These are phyloP conservation scores for Ophiostoma ulmi DNA, from an alignment of 2,329 filamentous ascomycete species.

Conservation along the genomic window DNA sequence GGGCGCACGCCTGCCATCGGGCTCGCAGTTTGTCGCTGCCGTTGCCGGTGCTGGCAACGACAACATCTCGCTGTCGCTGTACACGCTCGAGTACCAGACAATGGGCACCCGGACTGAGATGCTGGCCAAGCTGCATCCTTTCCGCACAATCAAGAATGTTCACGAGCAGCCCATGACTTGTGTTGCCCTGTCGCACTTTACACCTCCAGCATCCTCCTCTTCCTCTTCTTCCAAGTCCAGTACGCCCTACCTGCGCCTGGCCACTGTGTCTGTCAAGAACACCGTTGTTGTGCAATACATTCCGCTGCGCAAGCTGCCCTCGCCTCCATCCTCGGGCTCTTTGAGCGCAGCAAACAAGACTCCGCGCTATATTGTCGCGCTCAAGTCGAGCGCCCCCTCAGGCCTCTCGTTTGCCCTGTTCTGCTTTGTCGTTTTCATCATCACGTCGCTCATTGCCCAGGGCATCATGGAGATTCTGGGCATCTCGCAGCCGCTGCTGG, in stretches of 20 bases:
- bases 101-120: constrained; percentile 47
- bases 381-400: constrained; percentile 50
- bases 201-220: constrained; percentile 35
- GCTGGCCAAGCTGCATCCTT: constrained; percentile 48
- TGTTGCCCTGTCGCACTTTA: constrained; percentile 55
- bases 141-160: constrained; percentile 48
- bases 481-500: constrained; percentile 51
- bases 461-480: constrained; percentile 61
- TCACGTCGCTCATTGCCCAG: constrained; percentile 59
- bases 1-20: constrained; percentile 44
- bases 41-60: constrained; percentile 69
- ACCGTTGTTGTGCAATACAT: constrained; percentile 75
- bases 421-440: constrained; percentile 52
- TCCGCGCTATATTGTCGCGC: constrained; percentile 65
- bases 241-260: constrained; percentile 66
- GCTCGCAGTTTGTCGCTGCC: constrained; percentile 73
- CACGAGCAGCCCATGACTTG: constrained; percentile 56
- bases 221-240: constrained; percentile 30
- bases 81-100: constrained; percentile 65
- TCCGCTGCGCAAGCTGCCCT: constrained; percentile 50
- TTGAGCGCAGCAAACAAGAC: constrained; percentile 28
- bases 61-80: constrained; percentile 70
- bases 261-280: constrained; percentile 75
- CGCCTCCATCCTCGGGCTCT: constrained; percentile 35
- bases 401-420: constrained; percentile 49